phyloP scores from a whole-genome alignment of 1,139 yeast species.

The Meyerozyma elateridarum region DNA sequence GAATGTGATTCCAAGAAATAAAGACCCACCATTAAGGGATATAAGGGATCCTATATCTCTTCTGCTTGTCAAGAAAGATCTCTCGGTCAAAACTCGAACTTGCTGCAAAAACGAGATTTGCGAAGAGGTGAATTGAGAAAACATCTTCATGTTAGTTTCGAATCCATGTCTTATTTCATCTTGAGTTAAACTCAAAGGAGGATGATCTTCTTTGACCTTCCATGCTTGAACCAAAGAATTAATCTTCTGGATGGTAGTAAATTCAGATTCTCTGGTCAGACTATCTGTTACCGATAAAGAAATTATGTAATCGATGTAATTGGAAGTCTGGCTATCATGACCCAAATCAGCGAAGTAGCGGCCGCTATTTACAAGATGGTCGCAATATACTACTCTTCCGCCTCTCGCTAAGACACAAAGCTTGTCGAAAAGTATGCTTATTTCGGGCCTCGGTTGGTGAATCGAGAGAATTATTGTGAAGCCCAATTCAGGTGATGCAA shows the following conservation, averaged over 20 bases:
- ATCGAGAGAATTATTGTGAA: slow-evolving; percentile 20
- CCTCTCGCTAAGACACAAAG: slow-evolving; percentile 21
- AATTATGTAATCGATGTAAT: slow-evolving; percentile 17
- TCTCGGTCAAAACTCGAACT: slow-evolving; percentile 15
- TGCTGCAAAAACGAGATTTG: slow-evolving; percentile 17
- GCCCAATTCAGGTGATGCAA: slow-evolving; percentile 21
- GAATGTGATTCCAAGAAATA: slow-evolving; percentile 14
- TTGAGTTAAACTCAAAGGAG: not conserved
- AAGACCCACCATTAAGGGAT: slow-evolving; percentile 18
- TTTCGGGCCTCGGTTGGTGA: slow-evolving; percentile 23
- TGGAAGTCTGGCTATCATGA: slow-evolving; percentile 7
- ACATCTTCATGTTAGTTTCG: slow-evolving; percentile 9
- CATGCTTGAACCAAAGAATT: slow-evolving; percentile 16
- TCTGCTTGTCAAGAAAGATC: slow-evolving; percentile 16
- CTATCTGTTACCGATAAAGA: slow-evolving; percentile 20
- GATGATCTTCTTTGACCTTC: slow-evolving; percentile 8
- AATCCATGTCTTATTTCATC: slow-evolving; percentile 7
- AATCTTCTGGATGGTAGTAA: slow-evolving; percentile 12
- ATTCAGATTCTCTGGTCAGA: slow-evolving; percentile 15
- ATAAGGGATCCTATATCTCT: slow-evolving; percentile 17
- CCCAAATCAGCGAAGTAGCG: slow-evolving; percentile 14
- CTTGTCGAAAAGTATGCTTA: slow-evolving; percentile 18
- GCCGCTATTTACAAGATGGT: slow-evolving; percentile 15
- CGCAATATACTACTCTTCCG: slow-evolving; percentile 20
- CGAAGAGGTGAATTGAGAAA: slow-evolving; percentile 11